Percentiles rank a stretch among this genome's conserved stretches.
Evolutionary conservation across 306 rosid species (phyloP).

Genomic region (Erythrophleum fordii): DNA sequence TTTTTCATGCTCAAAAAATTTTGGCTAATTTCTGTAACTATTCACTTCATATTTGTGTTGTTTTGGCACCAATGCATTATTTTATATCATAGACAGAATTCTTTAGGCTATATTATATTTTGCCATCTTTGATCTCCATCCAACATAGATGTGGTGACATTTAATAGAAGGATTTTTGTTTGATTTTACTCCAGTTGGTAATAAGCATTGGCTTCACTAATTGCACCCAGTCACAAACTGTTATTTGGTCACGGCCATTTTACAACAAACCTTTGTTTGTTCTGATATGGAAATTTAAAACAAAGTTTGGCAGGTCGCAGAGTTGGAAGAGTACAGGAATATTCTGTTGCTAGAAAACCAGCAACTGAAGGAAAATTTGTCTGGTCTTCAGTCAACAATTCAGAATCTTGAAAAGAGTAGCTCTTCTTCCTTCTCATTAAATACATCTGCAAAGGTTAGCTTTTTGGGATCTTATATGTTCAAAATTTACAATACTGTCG

Average conservation of each 20-base stretch:
- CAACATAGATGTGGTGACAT: slow-evolving; percentile 13
- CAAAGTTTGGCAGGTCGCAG: slow-evolving; percentile 91
- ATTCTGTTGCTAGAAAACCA: slow-evolving; percentile 69
- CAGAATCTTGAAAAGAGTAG: slow-evolving; percentile 57
- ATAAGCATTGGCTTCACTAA: slow-evolving; percentile 29
- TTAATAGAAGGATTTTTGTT: slow-evolving; percentile 2
- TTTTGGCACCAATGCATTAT: slow-evolving; percentile 22
- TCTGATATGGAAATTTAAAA: slow-evolving; percentile 88
- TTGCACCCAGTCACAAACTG: slow-evolving; percentile 35
- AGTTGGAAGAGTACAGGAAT: slow-evolving; percentile 69
- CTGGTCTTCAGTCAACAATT: slow-evolving; percentile 67
- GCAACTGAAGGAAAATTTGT: slow-evolving; percentile 59
- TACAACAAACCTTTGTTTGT: slow-evolving; percentile 48
- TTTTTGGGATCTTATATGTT: slow-evolving; percentile 35
- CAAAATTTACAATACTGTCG: slow-evolving; percentile 12
- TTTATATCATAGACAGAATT: slow-evolving; percentile 1
- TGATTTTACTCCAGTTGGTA: not conserved
- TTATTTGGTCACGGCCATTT: slow-evolving; percentile 41
- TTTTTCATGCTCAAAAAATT: slow-evolving; percentile 12
- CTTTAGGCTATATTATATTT: slow-evolving; percentile 15
- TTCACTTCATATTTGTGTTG: slow-evolving; percentile 2
- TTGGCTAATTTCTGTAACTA: slow-evolving; percentile 24
- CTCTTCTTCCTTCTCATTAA: slow-evolving; percentile 49
- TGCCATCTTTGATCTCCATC: slow-evolving; percentile 13
- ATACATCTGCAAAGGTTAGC: slow-evolving; percentile 65